These are phyloP conservation scores for Solanum megistacrolobum DNA, from an alignment of 257 asterid genomes.

Conservation along the genomic window DNA sequence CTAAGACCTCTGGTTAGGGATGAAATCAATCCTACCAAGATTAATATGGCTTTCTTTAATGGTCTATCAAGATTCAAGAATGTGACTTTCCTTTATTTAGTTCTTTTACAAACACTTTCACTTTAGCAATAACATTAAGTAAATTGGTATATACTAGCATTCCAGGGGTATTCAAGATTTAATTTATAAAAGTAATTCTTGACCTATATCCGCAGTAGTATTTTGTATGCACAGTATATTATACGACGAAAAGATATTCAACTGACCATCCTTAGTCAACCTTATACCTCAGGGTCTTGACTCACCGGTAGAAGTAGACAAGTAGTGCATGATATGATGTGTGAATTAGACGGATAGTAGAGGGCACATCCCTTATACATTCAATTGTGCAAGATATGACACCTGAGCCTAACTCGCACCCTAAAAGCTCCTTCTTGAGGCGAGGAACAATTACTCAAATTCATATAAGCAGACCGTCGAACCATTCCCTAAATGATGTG, in stretches of 20 bases:
- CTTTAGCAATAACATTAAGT: neutral
- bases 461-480: too few species aligned
- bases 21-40: neutral
- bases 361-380: neutral
- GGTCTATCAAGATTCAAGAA: neutral
- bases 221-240: neutral
- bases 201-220: neutral
- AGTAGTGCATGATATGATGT: neutral
- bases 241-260: neutral
- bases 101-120: too few species aligned
- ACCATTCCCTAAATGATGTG: neutral
- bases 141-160: neutral
- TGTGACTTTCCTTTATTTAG: neutral
- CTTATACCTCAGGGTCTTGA: neutral
- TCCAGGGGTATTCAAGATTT: neutral
- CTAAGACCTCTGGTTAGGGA: neutral
- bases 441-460: neutral
- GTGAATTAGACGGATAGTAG: neutral
- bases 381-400: fast-evolving
- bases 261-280: neutral
- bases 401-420: fast-evolving
- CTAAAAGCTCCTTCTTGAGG: neutral
- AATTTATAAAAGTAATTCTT: neutral
- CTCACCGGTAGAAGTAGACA: neutral
- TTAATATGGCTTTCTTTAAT: neutral